These are phyloP conservation scores for Ceriops decandra DNA, from an alignment of 345 rosid genomes.

Conservation along the genomic window DNA sequence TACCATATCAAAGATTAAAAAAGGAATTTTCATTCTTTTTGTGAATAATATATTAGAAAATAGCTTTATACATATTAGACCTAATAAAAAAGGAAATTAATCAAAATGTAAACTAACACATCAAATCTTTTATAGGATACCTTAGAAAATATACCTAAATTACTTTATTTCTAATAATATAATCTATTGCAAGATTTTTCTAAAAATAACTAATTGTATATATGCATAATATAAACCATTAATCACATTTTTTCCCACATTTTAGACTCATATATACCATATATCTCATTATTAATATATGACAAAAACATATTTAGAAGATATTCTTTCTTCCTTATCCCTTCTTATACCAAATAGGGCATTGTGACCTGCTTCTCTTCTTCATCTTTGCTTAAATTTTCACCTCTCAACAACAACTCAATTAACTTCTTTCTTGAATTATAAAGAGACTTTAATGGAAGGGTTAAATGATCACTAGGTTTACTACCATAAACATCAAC, in stretches of 20 bases:
- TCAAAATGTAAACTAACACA: too few relatives aligned
- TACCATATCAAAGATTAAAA: too few relatives aligned
- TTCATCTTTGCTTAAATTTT: conserved; percentile 34
- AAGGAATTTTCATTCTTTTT: too few relatives aligned
- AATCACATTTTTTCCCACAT: conserved; percentile 29
- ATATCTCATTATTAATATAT: conserved; percentile 80
- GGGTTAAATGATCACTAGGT: conserved; percentile 55
- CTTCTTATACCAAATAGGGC: conserved; percentile 48
- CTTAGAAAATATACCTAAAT: too few relatives aligned
- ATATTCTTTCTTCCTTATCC: conserved; percentile 63
- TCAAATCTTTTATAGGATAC: too few relatives aligned
- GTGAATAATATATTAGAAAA: too few relatives aligned
- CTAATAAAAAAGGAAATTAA: too few relatives aligned
- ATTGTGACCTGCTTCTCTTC: conserved; percentile 36
- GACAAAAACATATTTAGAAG: conserved; percentile 77
- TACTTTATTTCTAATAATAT: too few relatives aligned
- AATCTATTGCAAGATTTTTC: too few relatives aligned
- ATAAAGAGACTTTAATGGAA: conserved; percentile 32
- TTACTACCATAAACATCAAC: conserved; percentile 66
- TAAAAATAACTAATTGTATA: too few relatives aligned
- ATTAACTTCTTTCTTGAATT: conserved; percentile 51
- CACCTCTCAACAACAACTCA: conserved; percentile 57
- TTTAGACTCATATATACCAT: conserved; percentile 83
- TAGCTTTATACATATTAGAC: too few relatives aligned
- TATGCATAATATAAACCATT: too few relatives aligned